Evolutionary conservation across 495 filamentous ascomycete genomes (phyloP), one percentile per base, ranked within the genome.

Genomic region (Penicillium flavigenum): DNA sequence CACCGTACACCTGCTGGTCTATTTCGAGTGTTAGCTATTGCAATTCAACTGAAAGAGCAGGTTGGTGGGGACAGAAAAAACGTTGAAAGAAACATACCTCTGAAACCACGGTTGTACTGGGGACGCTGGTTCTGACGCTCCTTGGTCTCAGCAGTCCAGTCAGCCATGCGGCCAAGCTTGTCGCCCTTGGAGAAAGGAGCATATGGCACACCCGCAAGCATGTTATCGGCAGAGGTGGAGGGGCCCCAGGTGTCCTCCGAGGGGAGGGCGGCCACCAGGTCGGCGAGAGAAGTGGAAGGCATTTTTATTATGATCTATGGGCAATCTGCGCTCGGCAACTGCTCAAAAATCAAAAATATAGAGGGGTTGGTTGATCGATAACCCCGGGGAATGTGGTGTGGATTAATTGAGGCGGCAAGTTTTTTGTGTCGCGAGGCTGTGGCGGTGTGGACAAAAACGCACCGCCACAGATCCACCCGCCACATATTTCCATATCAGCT

Each of bases 1-100:
- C 92, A 54, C 94, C 94, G 68, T 98, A 98, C 19, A 96, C 90
- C 75, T 97, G 93, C 71, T 98, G 93, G 67, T 96, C 92, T 96
- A 64, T 54, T 59, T 17, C 19, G 42, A 36, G n/a, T 38, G 50
- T 57, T 55, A 54, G 41, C 39, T 4, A 53, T 44, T 39, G 11
- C 16, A 32, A 19, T 56, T 43, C 50, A 32, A 41, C 26, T 29
- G 7, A n/a, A 22, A 20, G 22, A 12, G 38, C n/a, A 45, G 31
- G 6, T 46, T 31, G 56, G 20, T 44, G 39, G 56, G 48, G 54
- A 54, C 43, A 57, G 48, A 56, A 36, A 59, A 59, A 61, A 39
- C n/a, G n/a, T 9, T 9, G 19, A 38, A 55, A 36, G 44, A 64
- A 29, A 59, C 78, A 54, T 72, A 96, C 92, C 94, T 82, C 94